Conservation (phyloP, 352 stramenopile genomes). For the Phytophthora pseudosyringae region DNA sequence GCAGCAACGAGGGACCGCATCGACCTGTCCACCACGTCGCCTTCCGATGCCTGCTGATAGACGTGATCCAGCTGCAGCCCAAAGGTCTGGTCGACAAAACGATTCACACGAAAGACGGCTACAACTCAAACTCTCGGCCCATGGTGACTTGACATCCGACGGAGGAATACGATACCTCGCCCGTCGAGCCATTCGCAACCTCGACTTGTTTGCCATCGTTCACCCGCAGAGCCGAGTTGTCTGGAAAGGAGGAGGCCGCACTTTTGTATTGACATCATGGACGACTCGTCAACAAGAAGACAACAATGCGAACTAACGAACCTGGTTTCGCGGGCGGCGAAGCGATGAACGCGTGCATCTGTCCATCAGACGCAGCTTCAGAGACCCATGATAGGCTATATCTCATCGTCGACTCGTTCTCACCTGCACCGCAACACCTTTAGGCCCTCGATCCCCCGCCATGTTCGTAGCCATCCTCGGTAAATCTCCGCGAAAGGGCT, state of each 20-base stretch:
- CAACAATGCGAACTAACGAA: neutral
- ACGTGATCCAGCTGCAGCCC: slow-evolving; percentile 44
- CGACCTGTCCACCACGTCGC: slow-evolving; percentile 54
- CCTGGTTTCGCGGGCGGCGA: slow-evolving; percentile 28
- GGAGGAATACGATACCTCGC: slow-evolving; percentile 34
- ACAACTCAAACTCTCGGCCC: neutral
- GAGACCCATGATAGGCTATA: too few species aligned
- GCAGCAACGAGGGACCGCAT: slow-evolving; percentile 48
- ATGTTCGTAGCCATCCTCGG: neutral
- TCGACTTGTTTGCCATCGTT: slow-evolving; percentile 54
- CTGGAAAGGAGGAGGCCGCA: slow-evolving; percentile 8
- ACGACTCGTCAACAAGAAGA: too few species aligned
- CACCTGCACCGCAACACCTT: slow-evolving; percentile 34
- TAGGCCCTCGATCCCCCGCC: neutral
- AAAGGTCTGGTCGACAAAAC: slow-evolving; percentile 25
- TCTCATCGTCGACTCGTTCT: neutral
- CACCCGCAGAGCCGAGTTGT: slow-evolving; percentile 49
- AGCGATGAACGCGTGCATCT: slow-evolving; percentile 42
- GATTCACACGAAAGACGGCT: neutral
- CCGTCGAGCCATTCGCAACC: slow-evolving; percentile 28
- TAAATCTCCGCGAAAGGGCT: slow-evolving; percentile 20
- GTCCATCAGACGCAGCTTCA: neutral
- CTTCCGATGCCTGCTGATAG: slow-evolving; percentile 47
- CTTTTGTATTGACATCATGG: too few species aligned
- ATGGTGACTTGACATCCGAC: neutral